A percentile compares a stretch with the other conserved stretches of the same genome.
Conservation (phyloP, 2,329 filamentous ascomycete genomes). For the Pseudogymnoascus sp. region DNA sequence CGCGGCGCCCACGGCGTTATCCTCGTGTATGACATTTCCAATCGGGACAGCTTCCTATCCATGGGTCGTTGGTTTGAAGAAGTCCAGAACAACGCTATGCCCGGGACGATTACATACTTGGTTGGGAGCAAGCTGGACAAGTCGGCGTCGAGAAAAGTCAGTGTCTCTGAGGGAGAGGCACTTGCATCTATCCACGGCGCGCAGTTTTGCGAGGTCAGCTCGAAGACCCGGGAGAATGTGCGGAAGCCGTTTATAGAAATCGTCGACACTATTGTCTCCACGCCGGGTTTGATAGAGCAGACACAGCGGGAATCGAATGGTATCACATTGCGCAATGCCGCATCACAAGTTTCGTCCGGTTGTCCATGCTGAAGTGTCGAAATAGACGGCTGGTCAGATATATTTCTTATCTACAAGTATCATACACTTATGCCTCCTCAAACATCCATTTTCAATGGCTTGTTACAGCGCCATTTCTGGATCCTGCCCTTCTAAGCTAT, state of each 20-base stretch:
- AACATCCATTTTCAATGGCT: not conserved
- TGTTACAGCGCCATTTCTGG: not conserved
- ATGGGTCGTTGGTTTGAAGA: constrained; percentile 49
- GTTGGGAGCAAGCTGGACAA: constrained; percentile 47
- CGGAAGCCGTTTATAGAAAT: constrained; percentile 43
- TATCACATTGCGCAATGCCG: not conserved
- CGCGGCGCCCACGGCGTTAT: constrained; percentile 93
- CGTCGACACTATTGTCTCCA: constrained; percentile 41
- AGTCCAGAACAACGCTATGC: constrained; percentile 40
- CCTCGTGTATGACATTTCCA: constrained; percentile 83
- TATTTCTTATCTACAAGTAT: constrained; percentile 1
- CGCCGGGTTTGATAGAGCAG: constrained; percentile 33
- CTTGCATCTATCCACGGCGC: constrained; percentile 39
- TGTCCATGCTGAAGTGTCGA: not conserved
- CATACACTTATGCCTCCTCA: not conserved
- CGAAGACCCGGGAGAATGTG: constrained; percentile 45
- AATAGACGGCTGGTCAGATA: not conserved
- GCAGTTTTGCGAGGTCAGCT: constrained; percentile 45
- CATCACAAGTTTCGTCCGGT: not conserved
- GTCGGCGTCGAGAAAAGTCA: constrained; percentile 36
- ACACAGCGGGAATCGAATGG: not conserved
- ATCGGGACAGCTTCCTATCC: constrained; percentile 43
- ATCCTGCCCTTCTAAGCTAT: not conserved
- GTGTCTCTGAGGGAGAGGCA: constrained; percentile 38
- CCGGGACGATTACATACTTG: constrained; percentile 41